These are phyloP conservation scores for Aspergillus sp. DNA, from an alignment of 2,329 filamentous ascomycete genomes.

Conservation along the genomic window DNA sequence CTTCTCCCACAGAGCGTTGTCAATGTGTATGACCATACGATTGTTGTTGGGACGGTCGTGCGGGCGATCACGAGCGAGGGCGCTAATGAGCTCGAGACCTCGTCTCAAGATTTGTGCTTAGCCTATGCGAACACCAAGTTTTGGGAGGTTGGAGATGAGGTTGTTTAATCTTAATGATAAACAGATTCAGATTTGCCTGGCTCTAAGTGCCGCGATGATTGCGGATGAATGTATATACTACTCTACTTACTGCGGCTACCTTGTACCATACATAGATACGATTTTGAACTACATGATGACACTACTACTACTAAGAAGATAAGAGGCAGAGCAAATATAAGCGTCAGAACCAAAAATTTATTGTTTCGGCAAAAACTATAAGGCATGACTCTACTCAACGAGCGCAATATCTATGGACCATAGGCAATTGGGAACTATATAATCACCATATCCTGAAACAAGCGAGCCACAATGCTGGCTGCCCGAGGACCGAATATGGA, in stretches of 20 bases:
- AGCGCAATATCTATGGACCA: constrained; percentile 12
- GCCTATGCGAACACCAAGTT: constrained; percentile 45
- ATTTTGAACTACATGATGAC: background rate
- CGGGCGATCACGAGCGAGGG: constrained; percentile 23
- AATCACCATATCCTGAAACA: background rate
- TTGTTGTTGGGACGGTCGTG: constrained; percentile 40
- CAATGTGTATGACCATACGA: constrained; percentile 41
- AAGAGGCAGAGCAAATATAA: background rate
- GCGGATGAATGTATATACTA: background rate
- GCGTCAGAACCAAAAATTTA: constrained; percentile 10
- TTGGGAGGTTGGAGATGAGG: constrained; percentile 41
- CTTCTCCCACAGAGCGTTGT: constrained; percentile 35
- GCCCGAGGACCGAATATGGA: background rate
- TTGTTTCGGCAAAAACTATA: constrained; percentile 9
- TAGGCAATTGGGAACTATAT: constrained; percentile 6
- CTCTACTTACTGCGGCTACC: background rate
- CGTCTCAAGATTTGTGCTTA: constrained; percentile 31
- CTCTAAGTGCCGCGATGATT: background rate
- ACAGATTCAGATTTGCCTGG: background rate
- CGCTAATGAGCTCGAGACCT: background rate
- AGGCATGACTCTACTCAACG: constrained; percentile 12
- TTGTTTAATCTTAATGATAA: constrained; percentile 21
- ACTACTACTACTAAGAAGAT: background rate
- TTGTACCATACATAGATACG: background rate
- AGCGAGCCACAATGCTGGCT: background rate